Conservation (phyloP, 2,329 filamentous ascomycete species). For the Venturia aucupariae region DNA sequence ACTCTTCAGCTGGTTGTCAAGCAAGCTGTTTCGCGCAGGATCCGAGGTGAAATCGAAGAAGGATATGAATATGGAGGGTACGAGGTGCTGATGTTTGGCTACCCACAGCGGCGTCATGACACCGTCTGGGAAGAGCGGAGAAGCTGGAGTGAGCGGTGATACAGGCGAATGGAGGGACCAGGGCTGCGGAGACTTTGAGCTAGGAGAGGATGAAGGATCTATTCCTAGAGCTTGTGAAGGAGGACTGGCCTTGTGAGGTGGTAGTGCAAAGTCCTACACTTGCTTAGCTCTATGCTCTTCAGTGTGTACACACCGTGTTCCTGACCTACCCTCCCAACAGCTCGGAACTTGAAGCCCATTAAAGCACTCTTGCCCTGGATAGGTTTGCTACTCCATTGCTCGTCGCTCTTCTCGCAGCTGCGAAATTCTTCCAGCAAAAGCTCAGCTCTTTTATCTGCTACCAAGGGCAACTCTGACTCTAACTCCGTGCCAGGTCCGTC, state of each 20-base stretch:
- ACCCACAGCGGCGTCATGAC: slow-evolving; percentile 76
- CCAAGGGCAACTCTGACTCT: slow-evolving; percentile 58
- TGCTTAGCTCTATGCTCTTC: slow-evolving; percentile 16
- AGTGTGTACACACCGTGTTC: slow-evolving; percentile 16
- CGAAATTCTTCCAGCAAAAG: slow-evolving; percentile 58
- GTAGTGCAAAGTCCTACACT: slow-evolving; percentile 44
- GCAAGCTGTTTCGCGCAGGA: slow-evolving; percentile 61
- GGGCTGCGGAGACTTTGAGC: slow-evolving; percentile 42
- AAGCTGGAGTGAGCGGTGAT: slow-evolving; percentile 78
- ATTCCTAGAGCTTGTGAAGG: slow-evolving; percentile 31
- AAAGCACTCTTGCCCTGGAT: slow-evolving; percentile 35
- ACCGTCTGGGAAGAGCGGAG: slow-evolving; percentile 80
- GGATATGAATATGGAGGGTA: slow-evolving; percentile 71
- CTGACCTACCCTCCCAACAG: slow-evolving; percentile 70
- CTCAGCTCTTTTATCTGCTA: slow-evolving; percentile 57
- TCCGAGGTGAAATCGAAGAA: slow-evolving; percentile 73
- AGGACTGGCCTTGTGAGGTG: slow-evolving; percentile 53
- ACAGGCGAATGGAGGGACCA: slow-evolving; percentile 76
- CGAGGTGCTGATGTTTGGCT: slow-evolving; percentile 74
- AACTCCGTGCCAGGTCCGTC: slow-evolving; percentile 47
- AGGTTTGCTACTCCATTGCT: slow-evolving; percentile 58
- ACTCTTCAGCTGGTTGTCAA: slow-evolving; percentile 78
- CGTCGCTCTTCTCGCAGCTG: slow-evolving; percentile 52
- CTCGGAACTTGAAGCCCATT: slow-evolving; percentile 58
- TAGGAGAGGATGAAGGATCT: neutral